Evolutionary conservation across 2,329 filamentous ascomycete genomes (phyloP).

Genomic region (Aureobasidium vineae): DNA sequence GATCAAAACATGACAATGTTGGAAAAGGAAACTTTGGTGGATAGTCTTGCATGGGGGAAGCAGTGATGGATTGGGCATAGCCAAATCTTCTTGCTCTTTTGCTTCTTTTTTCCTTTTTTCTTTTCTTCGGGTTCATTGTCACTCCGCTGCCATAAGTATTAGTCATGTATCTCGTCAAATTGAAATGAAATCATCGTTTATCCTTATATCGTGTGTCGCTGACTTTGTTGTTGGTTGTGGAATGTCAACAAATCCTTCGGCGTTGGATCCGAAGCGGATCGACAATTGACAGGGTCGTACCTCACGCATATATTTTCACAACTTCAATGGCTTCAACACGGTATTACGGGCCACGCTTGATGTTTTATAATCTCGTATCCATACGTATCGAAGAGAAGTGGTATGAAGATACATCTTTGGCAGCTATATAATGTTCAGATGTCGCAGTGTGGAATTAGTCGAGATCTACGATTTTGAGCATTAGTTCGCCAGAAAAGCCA

Average conservation of each 20-base stretch:
- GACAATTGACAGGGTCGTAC: neutral
- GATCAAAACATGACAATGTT: neutral
- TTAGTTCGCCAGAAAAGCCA: neutral
- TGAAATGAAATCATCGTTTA: conserved; percentile 3
- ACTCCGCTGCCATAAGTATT: conserved; percentile 6
- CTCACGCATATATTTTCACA: neutral
- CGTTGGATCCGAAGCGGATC: neutral
- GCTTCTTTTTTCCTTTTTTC: neutral
- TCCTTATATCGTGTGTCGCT: too few relatives aligned
- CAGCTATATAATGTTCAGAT: too few relatives aligned
- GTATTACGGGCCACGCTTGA: neutral
- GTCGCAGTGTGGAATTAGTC: too few relatives aligned
- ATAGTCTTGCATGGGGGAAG: neutral
- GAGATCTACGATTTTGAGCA: neutral
- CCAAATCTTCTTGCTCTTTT: neutral
- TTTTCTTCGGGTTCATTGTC: neutral
- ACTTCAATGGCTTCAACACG: neutral
- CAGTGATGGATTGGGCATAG: neutral
- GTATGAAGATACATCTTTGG: neutral
- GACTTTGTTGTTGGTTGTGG: too few relatives aligned
- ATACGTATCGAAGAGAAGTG: neutral
- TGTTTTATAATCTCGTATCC: neutral
- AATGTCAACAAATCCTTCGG: neutral
- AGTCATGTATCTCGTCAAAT: conserved; percentile 12
- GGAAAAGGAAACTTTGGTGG: neutral